A percentile compares a stretch with the other conserved stretches of the same genome.
Evolutionary conservation across 768 basidiomycete species (phyloP).

Genomic region (Leccinum incarnatum): DNA sequence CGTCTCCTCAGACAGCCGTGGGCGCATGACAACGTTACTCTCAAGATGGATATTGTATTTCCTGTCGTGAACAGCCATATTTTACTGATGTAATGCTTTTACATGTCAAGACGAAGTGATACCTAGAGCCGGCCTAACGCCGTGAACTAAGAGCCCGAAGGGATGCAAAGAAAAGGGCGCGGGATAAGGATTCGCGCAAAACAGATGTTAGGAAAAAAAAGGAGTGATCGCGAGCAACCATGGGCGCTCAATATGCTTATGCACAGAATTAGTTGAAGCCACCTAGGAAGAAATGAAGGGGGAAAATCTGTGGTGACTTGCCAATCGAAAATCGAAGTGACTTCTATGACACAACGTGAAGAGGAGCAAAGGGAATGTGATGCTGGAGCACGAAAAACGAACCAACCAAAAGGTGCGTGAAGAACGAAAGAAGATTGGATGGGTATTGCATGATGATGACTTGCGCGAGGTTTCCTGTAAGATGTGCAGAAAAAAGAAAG

Average conservation of each 20-base stretch:
- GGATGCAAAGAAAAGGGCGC: neutral
- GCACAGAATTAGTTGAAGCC: neutral
- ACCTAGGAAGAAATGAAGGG: neutral
- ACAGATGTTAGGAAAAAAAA: neutral
- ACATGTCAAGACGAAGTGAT: conserved; percentile 6
- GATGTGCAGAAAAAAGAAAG: neutral
- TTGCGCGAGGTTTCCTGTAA: neutral
- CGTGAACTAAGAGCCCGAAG: neutral
- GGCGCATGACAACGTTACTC: conserved; percentile 29
- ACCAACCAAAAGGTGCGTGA: neutral
- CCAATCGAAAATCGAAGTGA: neutral
- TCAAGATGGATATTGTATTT: conserved; percentile 3
- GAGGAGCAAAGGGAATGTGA: neutral
- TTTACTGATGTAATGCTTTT: neutral
- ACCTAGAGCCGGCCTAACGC: conserved; percentile 8
- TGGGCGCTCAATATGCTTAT: conserved; percentile 1
- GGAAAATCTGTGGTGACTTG: neutral
- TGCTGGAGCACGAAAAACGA: neutral
- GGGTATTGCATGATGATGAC: neutral
- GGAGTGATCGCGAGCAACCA: neutral
- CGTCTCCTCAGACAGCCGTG: conserved; percentile 29
- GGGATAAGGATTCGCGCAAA: neutral
- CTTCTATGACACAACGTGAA: neutral
- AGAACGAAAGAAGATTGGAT: neutral
- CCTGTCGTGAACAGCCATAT: conserved; percentile 3